Conservation (phyloP, 768 basidiomycete species). For the Calvatia gigantea region DNA sequence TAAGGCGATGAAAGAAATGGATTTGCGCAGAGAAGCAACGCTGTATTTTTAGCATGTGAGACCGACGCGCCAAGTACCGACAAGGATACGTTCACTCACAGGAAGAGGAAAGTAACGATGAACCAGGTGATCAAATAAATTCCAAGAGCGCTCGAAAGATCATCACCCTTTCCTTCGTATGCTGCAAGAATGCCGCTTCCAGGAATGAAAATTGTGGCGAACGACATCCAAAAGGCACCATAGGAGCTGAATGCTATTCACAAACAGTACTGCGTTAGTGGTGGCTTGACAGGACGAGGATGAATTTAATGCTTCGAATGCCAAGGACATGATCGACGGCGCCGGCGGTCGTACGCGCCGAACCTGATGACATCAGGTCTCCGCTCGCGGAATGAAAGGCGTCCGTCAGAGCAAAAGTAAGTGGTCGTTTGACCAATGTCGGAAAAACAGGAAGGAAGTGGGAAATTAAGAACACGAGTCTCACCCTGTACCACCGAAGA, state of each 20-base stretch:
- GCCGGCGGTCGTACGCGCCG: background rate
- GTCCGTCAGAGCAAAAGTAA: background rate
- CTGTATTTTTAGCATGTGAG: constrained; percentile 18
- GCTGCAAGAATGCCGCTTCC: constrained; percentile 57
- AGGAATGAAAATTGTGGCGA: constrained; percentile 69
- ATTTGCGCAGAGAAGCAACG: constrained; percentile 36
- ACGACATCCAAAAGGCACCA: constrained; percentile 89
- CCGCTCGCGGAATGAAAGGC: background rate
- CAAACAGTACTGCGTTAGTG: background rate
- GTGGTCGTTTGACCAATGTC: background rate
- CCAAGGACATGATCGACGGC: background rate
- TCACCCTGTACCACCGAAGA: constrained; percentile 70
- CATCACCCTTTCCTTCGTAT: constrained; percentile 32
- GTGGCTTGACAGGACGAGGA: background rate
- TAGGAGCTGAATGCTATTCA: constrained; percentile 72
- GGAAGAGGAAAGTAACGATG: constrained; percentile 63
- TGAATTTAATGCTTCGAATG: background rate
- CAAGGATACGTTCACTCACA: constrained; percentile 38
- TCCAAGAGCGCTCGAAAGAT: constrained; percentile 56
- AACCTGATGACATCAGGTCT: background rate
- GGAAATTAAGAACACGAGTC: constrained; percentile 24
- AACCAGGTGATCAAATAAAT: constrained; percentile 77
- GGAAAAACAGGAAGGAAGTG: constrained; percentile 1
- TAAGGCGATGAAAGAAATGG: constrained; percentile 34
- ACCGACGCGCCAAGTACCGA: background rate